A percentile compares a stretch with the other conserved stretches of the same genome.
These are phyloP conservation scores for Epichloe sylvatica DNA, from an alignment of 2,329 filamentous ascomycete genomes.

Conservation along the genomic window DNA sequence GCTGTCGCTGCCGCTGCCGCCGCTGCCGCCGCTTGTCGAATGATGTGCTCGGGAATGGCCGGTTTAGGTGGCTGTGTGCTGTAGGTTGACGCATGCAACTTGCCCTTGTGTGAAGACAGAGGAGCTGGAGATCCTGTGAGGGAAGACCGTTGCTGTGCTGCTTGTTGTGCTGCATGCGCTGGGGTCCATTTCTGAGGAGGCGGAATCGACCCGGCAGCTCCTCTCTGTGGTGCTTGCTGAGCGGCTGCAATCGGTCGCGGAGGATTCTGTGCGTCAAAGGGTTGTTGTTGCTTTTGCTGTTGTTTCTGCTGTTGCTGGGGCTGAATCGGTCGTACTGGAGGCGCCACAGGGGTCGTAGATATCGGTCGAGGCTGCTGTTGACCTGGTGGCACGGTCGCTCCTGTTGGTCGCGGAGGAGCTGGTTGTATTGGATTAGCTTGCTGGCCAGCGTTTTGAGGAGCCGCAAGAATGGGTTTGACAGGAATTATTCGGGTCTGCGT, in stretches of 20 bases:
- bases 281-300: constrained; percentile 13
- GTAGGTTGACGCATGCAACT: constrained; percentile 15
- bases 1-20: constrained; percentile 7
- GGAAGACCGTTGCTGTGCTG: constrained; percentile 8
- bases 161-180: constrained; percentile 15
- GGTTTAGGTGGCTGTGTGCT: constrained; percentile 20
- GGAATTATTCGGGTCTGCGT: constrained; percentile 11
- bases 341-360: constrained; percentile 20
- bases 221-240: constrained; percentile 15
- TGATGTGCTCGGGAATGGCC: constrained; percentile 28
- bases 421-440: constrained; percentile 22
- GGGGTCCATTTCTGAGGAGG: constrained; percentile 21
- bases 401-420: constrained; percentile 16
- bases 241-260: constrained; percentile 21
- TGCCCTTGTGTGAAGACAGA: constrained; percentile 16
- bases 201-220: constrained; percentile 10
- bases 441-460: constrained; percentile 23
- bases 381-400: constrained; percentile 17
- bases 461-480: constrained; percentile 19
- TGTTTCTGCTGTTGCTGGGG: constrained; percentile 15
- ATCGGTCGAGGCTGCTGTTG: constrained; percentile 16
- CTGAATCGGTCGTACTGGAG: constrained; percentile 21
- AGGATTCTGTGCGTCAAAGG: constrained; percentile 3
- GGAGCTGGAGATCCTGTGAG: constrained; percentile 14
- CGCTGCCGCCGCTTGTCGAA: constrained; percentile 21